Conservation (phyloP, 495 filamentous ascomycete genomes). For the Trichoderma erinaceum region DNA sequence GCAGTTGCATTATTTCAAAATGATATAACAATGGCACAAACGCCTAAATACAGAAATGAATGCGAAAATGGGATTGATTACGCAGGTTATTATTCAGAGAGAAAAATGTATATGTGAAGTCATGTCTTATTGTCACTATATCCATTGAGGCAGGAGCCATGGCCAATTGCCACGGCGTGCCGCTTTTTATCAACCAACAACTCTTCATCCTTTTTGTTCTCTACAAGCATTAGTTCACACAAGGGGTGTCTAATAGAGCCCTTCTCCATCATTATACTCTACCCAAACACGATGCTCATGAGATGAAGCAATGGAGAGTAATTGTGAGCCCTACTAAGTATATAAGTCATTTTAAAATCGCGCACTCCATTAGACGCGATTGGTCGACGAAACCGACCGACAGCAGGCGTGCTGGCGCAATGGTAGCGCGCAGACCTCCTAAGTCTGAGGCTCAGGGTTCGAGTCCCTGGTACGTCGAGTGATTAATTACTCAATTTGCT, state of each 20-base stretch:
- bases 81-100: too few species aligned
- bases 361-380: background rate
- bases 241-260: background rate
- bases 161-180: background rate
- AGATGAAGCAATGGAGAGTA: too few species aligned
- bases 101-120: too few species aligned
- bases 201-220: background rate
- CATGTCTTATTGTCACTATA: background rate
- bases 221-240: background rate
- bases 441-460: slow-evolving; percentile 13
- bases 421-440: slow-evolving; percentile 13
- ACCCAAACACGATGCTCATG: background rate
- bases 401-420: slow-evolving; percentile 10
- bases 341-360: slow-evolving; percentile 1
- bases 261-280: background rate
- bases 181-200: background rate
- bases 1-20: too few species aligned
- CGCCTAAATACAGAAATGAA: too few species aligned
- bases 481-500: background rate
- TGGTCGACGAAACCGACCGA: background rate
- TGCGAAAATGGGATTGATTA: too few species aligned
- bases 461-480: slow-evolving; percentile 8
- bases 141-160: background rate
- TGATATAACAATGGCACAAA: too few species aligned
- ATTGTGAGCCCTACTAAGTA: background rate